Evolutionary conservation across 495 filamentous ascomycete genomes (phyloP), one percentile per base, ranked within the genome.

Genomic region (Penicillium arizonense): DNA sequence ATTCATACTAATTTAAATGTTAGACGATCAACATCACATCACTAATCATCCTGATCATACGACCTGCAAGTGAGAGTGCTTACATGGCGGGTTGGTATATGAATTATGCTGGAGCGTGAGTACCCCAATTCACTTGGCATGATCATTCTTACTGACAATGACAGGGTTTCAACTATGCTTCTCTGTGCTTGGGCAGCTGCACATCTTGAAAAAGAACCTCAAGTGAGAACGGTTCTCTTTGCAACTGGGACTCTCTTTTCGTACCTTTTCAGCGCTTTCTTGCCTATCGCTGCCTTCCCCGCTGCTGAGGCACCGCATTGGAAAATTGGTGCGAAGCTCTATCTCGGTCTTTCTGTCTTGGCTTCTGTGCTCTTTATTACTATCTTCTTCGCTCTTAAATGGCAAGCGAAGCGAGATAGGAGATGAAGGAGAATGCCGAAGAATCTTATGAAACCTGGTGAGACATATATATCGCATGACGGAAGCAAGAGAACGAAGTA

Each of bases 211-310:
- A 54, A 45, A 7, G 51, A 54, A 34, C 47, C 56, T 12, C 45
- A 59, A 38, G 56, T 54, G 1, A 40, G 56, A n/a, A 59, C 51
- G n/a, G 52, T 55, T n/a, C 46, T 59, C 14, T 59, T 59, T 39
- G 56, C 56, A 0, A 59, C 46, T 11, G 56, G 47, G 7, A 59
- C 56, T 4, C 41, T 59, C 10, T 50, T 59, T 36, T 50, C 56
- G 8, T 59, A 59, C 24, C 41, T 54, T 6, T 50, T 55, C 35
- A 54, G 40, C 13, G 55, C 50, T 0, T 58, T 58, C 33, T 44
- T 59, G 5, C 51, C 56, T 10, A 51, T 59, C 30, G 51, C 56
- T 12, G 56, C 56, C 2, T 55, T 43, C 14, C 56, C 51, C 11
- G 42, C 56, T 2, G 46, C 47, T 5, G 41, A 59, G 35, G 51